Evolutionary conservation across 495 filamentous ascomycete genomes (phyloP), one percentile per base, ranked within the genome.

Genomic region (Aspergillus mulundensis): DNA sequence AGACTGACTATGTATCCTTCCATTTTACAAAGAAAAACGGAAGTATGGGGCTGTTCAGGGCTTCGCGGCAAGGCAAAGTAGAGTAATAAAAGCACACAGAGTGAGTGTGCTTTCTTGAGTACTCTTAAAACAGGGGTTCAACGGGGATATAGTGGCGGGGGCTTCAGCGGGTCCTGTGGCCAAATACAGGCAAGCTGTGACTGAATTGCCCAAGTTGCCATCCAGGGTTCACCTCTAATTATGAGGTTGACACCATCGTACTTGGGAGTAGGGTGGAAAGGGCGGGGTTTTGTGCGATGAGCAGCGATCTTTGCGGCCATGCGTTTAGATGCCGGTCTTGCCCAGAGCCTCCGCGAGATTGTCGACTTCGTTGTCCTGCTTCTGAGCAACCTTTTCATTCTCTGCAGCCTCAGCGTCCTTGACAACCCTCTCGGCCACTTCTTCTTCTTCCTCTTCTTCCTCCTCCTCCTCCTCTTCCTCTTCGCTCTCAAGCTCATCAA

Each of bases 401-500:
- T 94, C 88, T 6, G 85, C 89, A 62, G 80, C 75, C 41, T 91
- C 82, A 20, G 85, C 84, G 57, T 89, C 85, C 68, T 87, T 83
- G 54, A 90, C 63, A 0, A 86, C 64, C 63, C 70, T 72, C 51
- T 80, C 78, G 14, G 72, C 73, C 15, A 80, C 81, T 34, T 79
- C 74, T 42, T 84, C 84, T 55, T 87, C 87, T 28, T 87, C 85
- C 36, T 87, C 86, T 24, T 84, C 84, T 41, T 85, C 84, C 11
- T 87, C 84, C 10, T 81, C 81, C 40, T 79, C 73, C 39, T 85
- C 84, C 53, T 87, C 88, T 23, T 87, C 80, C 41, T 68, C 71
- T n/a, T 84, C 82, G 44, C 88, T 85, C 64, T 92, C 89, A 6
- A 94, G 79, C 61, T 94, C 90, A 64, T 87, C 87, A 46, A 95